These are phyloP conservation scores for Pythium periplocum DNA, from an alignment of 352 stramenopile genomes.

Conservation along the genomic window DNA sequence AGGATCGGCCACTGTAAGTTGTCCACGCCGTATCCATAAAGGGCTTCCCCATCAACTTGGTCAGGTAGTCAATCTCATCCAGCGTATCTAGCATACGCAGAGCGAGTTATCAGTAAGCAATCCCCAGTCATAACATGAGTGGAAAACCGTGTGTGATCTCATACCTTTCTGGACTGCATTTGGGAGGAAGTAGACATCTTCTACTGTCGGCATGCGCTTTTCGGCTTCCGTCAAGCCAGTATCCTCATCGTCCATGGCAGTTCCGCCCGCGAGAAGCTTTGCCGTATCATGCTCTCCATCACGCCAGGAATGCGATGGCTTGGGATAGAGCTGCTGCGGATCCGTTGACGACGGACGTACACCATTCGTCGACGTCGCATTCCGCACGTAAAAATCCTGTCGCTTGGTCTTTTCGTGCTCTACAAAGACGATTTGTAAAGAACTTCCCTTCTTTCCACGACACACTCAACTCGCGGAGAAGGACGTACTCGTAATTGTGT, in stretches of 20 bases:
- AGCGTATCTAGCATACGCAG: constrained; percentile 14
- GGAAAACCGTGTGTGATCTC: too few relatives aligned
- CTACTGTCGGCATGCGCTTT: constrained; percentile 4
- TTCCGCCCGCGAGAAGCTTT: not conserved
- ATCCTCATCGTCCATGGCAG: not conserved
- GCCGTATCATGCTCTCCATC: constrained; percentile 37
- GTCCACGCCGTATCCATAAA: constrained; percentile 60
- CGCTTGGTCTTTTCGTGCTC: constrained; percentile 38
- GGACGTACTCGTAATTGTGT: constrained; percentile 40
- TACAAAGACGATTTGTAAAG: constrained; percentile 7
- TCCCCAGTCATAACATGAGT: too few relatives aligned
- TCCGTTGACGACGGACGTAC: constrained; percentile 1
- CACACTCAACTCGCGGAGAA: not conserved
- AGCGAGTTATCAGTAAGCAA: too few relatives aligned
- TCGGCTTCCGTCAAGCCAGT: not conserved
- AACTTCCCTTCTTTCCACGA: too few relatives aligned
- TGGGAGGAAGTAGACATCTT: constrained; percentile 3
- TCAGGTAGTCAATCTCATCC: constrained; percentile 62
- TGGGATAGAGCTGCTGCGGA: constrained; percentile 30
- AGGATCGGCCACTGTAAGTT: constrained; percentile 29
- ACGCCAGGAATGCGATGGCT: constrained; percentile 64
- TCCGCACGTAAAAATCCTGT: constrained; percentile 63
- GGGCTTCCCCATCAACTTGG: constrained; percentile 43
- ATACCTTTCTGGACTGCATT: constrained; percentile 20
- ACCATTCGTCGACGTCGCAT: constrained; percentile 3